phyloP scores from a whole-genome alignment of 495 filamentous ascomycete species.

The Cryomyces antarcticus region DNA sequence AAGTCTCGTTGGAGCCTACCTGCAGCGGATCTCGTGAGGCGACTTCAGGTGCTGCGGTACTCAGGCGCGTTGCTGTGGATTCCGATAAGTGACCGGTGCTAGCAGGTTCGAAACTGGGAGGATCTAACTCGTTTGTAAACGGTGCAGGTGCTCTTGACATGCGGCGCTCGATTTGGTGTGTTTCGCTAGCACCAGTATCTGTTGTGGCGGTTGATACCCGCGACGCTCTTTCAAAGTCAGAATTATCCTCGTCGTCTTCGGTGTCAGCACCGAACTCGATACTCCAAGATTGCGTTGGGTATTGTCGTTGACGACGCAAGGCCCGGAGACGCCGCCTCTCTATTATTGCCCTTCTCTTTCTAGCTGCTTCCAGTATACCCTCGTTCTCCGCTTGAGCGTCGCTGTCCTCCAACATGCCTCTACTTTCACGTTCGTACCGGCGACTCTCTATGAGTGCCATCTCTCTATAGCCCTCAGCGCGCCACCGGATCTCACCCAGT shows the following conservation, averaged over 20 bases:
- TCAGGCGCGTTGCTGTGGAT: background rate
- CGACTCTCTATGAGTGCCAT: conserved; percentile 66
- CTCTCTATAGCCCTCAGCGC: conserved; percentile 59
- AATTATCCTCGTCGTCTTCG: conserved; percentile 25
- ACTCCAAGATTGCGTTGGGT: conserved; percentile 34
- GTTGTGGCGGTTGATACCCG: conserved; percentile 5
- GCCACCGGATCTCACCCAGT: conserved; percentile 82
- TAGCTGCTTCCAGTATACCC: conserved; percentile 19
- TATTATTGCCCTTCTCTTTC: conserved; percentile 10
- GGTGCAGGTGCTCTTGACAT: background rate
- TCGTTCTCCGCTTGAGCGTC: conserved; percentile 34
- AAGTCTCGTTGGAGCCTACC: background rate
- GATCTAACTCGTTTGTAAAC: too few species aligned
- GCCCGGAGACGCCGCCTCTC: conserved; percentile 9
- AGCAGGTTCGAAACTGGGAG: background rate
- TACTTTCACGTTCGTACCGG: conserved; percentile 50
- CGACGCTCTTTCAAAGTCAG: conserved; percentile 8
- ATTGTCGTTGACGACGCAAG: conserved; percentile 7
- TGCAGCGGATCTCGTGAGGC: background rate
- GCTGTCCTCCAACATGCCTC: conserved; percentile 22
- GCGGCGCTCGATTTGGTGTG: background rate
- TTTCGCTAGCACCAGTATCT: background rate
- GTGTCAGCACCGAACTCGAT: conserved; percentile 58
- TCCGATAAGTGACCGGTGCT: background rate
- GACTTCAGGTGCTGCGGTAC: background rate